phyloP scores from a whole-genome alignment of 2,329 filamentous ascomycete genomes.

The Botrytis deweyae region DNA sequence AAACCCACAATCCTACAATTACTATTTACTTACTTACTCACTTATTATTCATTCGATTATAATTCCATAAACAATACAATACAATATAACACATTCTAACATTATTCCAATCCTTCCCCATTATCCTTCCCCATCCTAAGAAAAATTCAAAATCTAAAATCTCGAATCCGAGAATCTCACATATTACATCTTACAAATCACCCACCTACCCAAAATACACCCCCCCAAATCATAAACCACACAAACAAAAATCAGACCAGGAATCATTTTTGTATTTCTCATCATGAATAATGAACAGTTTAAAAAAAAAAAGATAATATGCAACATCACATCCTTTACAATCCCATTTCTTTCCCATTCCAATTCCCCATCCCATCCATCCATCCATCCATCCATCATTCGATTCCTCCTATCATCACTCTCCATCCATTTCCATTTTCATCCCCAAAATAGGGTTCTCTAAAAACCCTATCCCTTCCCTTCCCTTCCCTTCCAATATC shows the following conservation, averaged over 20 bases:
- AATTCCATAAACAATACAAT: too few species aligned
- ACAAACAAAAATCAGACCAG: neutral
- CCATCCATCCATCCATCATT: neutral
- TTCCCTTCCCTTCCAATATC: conserved; percentile 6
- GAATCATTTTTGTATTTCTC: conserved; percentile 1
- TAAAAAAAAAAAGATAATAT: conserved; percentile 23
- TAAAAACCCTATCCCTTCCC: neutral
- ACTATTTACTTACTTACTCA: too few species aligned
- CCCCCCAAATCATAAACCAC: neutral
- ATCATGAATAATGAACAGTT: conserved; percentile 21
- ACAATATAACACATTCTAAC: too few species aligned
- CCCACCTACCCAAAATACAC: neutral
- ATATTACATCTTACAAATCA: neutral
- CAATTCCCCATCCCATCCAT: neutral
- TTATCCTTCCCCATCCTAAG: too few species aligned
- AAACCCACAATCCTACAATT: too few species aligned
- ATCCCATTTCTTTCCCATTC: conserved; percentile 6
- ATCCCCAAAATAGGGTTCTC: neutral
- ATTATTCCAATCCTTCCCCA: too few species aligned
- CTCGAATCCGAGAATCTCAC: too few species aligned
- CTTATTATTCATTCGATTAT: too few species aligned
- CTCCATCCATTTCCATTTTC: neutral
- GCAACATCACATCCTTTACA: conserved; percentile 24
- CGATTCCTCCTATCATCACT: neutral
- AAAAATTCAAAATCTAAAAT: too few species aligned